A percentile compares a stretch with the other conserved stretches of the same genome.
phyloP scores from a whole-genome alignment of 768 basidiomycete genomes.

The Paxillus involutus region DNA sequence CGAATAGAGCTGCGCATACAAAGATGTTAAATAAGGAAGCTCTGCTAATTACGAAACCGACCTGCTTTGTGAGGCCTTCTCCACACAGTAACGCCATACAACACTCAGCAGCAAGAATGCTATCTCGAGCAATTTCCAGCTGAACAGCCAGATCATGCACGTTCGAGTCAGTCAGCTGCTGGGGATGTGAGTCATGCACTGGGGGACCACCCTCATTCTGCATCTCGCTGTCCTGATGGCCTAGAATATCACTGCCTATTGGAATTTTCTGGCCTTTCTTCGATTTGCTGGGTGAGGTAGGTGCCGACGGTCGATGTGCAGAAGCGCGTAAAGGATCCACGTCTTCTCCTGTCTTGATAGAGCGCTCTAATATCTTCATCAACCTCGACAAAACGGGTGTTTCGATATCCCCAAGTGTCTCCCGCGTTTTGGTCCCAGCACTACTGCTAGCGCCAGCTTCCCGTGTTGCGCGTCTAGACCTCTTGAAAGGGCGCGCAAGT shows the following conservation, averaged over 20 bases:
- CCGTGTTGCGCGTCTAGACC: conserved; percentile 51
- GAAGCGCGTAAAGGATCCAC: conserved; percentile 63
- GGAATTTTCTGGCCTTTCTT: conserved; percentile 47
- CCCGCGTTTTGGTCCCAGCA: conserved; percentile 46
- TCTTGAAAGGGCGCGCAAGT: conserved; percentile 65
- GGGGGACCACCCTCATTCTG: not conserved
- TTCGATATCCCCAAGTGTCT: conserved; percentile 69
- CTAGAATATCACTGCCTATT: not conserved
- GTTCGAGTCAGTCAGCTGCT: conserved; percentile 44
- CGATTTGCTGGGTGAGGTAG: conserved; percentile 40
- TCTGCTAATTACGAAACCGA: conserved; percentile 30
- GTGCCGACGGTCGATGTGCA: conserved; percentile 14
- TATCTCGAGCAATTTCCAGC: conserved; percentile 67
- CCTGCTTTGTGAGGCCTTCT: conserved; percentile 85
- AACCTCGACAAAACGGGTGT: conserved; percentile 58
- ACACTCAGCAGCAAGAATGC: conserved; percentile 82
- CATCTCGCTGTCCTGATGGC: not conserved
- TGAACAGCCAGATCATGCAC: conserved; percentile 49
- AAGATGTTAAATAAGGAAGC: conserved; percentile 2
- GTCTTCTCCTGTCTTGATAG: conserved; percentile 73
- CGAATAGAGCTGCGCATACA: conserved; percentile 70
- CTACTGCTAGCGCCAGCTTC: conserved; percentile 31
- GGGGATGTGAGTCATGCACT: conserved; percentile 9
- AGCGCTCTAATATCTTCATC: conserved; percentile 77
- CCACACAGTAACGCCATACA: conserved; percentile 75